Percentiles rank a stretch among this genome's conserved stretches.
Evolutionary conservation across 176 grass and related monocot genomes (phyloP).

Genomic region (Cocos nucifera): DNA sequence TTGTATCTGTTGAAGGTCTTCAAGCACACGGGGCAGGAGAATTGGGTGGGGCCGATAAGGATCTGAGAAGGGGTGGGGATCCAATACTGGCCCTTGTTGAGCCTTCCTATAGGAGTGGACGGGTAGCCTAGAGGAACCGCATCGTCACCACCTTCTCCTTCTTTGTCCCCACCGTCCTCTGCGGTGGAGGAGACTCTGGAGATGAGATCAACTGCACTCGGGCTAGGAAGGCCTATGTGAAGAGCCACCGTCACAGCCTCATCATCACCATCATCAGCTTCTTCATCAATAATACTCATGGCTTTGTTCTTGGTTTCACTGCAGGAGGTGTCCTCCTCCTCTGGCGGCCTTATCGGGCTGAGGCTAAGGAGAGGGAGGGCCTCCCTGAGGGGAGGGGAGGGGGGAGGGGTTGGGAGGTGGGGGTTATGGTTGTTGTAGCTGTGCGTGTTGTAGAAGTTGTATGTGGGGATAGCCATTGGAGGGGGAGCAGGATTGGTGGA

Average conservation of each 20-base stretch:
- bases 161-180: conserved; percentile 13
- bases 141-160: conserved; percentile 46
- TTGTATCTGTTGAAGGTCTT: conserved; percentile 99
- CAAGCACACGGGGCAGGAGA: conserved; percentile 93
- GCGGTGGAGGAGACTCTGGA: conserved; percentile 37
- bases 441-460: conserved; percentile 20
- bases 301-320: conserved; percentile 31
- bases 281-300: conserved; percentile 17
- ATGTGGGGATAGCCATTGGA: conserved; percentile 24
- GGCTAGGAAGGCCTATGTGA: conserved; percentile 60
- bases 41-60: conserved; percentile 93
- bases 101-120: conserved; percentile 43
- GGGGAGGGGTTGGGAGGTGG: conserved; percentile 16
- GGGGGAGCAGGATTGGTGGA: conserved; percentile 19
- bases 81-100: conserved; percentile 99
- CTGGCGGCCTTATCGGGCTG: conserved; percentile 30
- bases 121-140: conserved; percentile 58
- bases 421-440: conserved; percentile 24
- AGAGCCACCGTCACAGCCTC: conserved; percentile 66
- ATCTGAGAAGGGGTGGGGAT: conserved; percentile 98
- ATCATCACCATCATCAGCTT: conserved; percentile 55
- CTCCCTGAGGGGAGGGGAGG: conserved; percentile 69
- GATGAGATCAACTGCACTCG: conserved; percentile 50
- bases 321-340: conserved; percentile 10
- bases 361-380: conserved; percentile 81